These are phyloP conservation scores for Pseudocercospora crystallina DNA, from an alignment of 2,329 filamentous ascomycete genomes.

Conservation along the genomic window DNA sequence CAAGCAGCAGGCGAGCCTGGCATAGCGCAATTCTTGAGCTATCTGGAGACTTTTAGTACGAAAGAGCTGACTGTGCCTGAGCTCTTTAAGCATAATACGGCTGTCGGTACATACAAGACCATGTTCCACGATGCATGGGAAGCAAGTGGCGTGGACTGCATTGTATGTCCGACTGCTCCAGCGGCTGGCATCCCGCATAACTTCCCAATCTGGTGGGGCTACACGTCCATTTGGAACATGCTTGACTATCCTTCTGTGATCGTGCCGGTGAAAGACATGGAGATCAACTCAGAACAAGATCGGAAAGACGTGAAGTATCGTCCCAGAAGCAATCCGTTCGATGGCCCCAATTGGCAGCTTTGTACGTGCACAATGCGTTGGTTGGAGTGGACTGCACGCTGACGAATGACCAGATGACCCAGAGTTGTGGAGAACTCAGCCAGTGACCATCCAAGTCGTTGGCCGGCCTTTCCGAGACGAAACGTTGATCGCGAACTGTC, in stretches of 20 bases:
- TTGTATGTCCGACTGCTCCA: constrained; percentile 59
- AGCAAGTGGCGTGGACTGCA: constrained; percentile 50
- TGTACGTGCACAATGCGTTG: constrained; percentile 6
- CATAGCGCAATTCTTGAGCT: constrained; percentile 12
- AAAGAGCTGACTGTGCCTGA: constrained; percentile 14
- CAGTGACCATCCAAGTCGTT: constrained; percentile 17
- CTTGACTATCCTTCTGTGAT: constrained; percentile 64
- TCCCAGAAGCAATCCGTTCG: constrained; percentile 19
- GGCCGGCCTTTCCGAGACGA: constrained; percentile 17
- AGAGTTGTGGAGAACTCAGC: constrained; percentile 14
- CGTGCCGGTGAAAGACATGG: constrained; percentile 53
- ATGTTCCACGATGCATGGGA: constrained; percentile 17
- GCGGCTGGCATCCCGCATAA: constrained; percentile 54
- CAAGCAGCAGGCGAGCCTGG: constrained; percentile 9
- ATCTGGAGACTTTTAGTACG: constrained; percentile 12
- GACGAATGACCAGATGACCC: constrained; percentile 10
- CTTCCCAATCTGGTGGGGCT: constrained; percentile 58
- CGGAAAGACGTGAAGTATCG: constrained; percentile 35
- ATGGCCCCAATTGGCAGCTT: constrained; percentile 15
- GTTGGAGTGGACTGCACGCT: background rate
- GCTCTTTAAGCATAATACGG: constrained; percentile 11
- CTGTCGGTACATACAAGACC: constrained; percentile 13
- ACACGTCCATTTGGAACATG: constrained; percentile 66
- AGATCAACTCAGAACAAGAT: constrained; percentile 45
- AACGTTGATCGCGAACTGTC: constrained; percentile 5